Percentiles rank a stretch among this genome's conserved stretches.
Conservation (phyloP, 148 eudicot genomes). For the Cornus florida region DNA sequence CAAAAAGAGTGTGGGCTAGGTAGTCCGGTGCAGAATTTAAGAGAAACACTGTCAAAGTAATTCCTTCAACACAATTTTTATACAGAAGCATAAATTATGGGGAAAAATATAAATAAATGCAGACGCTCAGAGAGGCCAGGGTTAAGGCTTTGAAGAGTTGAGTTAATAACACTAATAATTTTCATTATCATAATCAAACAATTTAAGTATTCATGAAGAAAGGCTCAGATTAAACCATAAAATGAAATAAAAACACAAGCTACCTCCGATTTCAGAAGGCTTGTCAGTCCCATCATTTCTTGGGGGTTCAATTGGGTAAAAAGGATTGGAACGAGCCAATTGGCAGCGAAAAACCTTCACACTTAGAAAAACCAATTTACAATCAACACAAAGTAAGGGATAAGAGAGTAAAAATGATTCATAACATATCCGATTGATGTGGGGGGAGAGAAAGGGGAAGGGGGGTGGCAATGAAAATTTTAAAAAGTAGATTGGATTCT, state of each 20-base stretch:
- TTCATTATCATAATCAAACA: no score
- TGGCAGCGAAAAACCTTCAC: slow-evolving; percentile 92
- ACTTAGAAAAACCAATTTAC: slow-evolving; percentile 30
- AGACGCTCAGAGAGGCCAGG: neutral
- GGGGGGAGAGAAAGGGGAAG: neutral
- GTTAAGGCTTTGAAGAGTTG: neutral
- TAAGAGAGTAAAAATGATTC: neutral
- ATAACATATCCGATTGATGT: neutral
- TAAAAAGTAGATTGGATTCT: slow-evolving; percentile 1
- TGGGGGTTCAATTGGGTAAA: slow-evolving; percentile 62
- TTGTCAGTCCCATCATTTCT: slow-evolving; percentile 55
- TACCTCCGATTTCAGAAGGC: slow-evolving; percentile 68
- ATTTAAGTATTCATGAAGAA: no score
- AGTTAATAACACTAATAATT: neutral
- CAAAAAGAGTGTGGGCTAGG: no score
- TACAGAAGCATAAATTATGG: neutral
- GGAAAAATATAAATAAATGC: neutral
- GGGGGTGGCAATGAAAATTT: neutral
- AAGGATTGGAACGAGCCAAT: slow-evolving; percentile 55
- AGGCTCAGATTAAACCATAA: neutral
- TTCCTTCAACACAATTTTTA: no score
- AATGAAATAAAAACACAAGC: slow-evolving; percentile 8
- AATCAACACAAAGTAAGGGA: slow-evolving; percentile 5
- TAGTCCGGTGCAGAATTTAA: no score
- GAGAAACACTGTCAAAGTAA: no score